Evolutionary conservation across 768 basidiomycete genomes (phyloP).

Genomic region (Hypsizygus marmoreus): DNA sequence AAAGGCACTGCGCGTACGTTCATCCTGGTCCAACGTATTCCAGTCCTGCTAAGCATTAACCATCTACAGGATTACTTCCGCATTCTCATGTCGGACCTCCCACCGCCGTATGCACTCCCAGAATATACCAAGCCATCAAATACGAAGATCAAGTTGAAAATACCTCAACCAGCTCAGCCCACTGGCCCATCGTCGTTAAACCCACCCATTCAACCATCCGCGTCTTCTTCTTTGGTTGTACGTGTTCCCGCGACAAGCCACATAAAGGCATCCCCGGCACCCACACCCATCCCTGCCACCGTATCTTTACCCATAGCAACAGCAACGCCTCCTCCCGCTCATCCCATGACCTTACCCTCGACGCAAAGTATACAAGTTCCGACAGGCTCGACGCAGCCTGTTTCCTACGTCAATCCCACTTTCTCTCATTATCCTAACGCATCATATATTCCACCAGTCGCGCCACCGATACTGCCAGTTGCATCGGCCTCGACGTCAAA

Average conservation of each 20-base stretch:
- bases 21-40: neutral
- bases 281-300: constrained; percentile 18
- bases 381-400: constrained; percentile 31
- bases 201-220: constrained; percentile 16
- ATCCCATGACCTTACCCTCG: constrained; percentile 22
- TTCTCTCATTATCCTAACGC: constrained; percentile 59
- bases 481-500: constrained; percentile 22
- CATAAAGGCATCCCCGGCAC: constrained; percentile 13
- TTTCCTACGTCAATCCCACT: constrained; percentile 34
- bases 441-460: constrained; percentile 43
- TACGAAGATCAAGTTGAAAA: constrained; percentile 74
- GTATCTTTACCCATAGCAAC: constrained; percentile 24
- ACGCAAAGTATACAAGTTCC: constrained; percentile 20
- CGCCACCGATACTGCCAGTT: constrained; percentile 23
- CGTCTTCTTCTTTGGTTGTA: constrained; percentile 30
- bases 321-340: constrained; percentile 23
- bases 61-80: constrained; percentile 66
- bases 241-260: constrained; percentile 36
- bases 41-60: constrained; percentile 10
- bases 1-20: constrained; percentile 57
- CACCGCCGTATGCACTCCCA: constrained; percentile 62
- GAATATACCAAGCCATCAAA: constrained; percentile 57
- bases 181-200: constrained; percentile 20
- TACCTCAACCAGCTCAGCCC: constrained; percentile 46
- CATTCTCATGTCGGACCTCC: constrained; percentile 76